Conservation (phyloP, 768 basidiomycete species). For the Termitomyces sp. region DNA sequence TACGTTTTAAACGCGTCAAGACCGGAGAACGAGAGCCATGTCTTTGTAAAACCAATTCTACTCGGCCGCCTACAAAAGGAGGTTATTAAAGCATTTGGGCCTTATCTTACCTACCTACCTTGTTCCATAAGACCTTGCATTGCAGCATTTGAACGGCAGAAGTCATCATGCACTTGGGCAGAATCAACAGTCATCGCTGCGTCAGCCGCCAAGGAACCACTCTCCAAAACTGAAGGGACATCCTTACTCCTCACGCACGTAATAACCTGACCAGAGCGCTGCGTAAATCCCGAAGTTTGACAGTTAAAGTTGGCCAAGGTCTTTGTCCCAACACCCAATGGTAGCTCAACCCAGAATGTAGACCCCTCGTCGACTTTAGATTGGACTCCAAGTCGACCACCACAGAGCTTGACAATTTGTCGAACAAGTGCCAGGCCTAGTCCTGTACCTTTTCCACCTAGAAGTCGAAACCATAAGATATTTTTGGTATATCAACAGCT, state of each 20-base stretch:
- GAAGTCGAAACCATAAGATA: constrained; percentile 9
- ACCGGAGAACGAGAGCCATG: constrained; percentile 26
- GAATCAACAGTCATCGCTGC: constrained; percentile 20
- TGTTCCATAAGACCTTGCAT: constrained; percentile 68
- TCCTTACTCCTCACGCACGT: constrained; percentile 13
- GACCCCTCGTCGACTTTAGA: constrained; percentile 65
- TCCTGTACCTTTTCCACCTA: constrained; percentile 65
- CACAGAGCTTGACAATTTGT: constrained; percentile 71
- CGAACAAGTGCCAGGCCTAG: constrained; percentile 72
- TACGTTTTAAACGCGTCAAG: not conserved
- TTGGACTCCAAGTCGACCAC: constrained; percentile 67
- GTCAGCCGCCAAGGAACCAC: constrained; percentile 22
- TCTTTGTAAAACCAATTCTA: constrained; percentile 47
- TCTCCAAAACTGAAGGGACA: constrained; percentile 13
- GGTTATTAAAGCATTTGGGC: not conserved
- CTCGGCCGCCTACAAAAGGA: constrained; percentile 40
- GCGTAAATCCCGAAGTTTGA: constrained; percentile 13
- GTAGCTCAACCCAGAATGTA: constrained; percentile 86
- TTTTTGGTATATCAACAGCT: not conserved
- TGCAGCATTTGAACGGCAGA: constrained; percentile 34
- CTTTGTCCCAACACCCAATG: constrained; percentile 68
- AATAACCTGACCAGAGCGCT: constrained; percentile 11
- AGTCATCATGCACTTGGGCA: constrained; percentile 19
- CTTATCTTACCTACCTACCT: constrained; percentile 23
- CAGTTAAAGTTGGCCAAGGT: constrained; percentile 22